Base-by-base conservation (phyloP, 148 eudicot genomes). In the Arbutus unedo region DNA sequence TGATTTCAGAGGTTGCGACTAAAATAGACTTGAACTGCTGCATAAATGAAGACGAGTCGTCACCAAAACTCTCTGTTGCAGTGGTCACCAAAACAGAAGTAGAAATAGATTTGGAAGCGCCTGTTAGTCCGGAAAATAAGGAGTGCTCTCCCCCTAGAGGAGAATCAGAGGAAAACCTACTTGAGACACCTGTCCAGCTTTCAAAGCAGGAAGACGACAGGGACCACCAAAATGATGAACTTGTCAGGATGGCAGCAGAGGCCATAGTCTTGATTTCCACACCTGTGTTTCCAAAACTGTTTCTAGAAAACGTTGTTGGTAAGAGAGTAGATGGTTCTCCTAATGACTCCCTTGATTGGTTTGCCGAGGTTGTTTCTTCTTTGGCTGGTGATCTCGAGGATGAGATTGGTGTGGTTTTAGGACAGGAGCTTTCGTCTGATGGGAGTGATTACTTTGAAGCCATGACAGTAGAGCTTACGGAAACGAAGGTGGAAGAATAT, bases 111-210 rank as follows among this genome's bases (percentile, higher is more conserved):
- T 82, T 90, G 77, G 90, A 91, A 87, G 88, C 86, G 56, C 89
- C 92, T 41, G 73, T 85, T 51, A 89, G 90, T 88, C 92, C 89
- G 56, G 90, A 92, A 87, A 88, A 88, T 54, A 87, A 90, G 87
- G 92, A 92, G 76, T 13, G 82, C 60, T 81, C 87, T 9, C 92
- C 89, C 5, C 90, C 89, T 77, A 87, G 90, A 79, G 84, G 90
- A 81, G 81, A 86, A 70, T 87, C 88, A 0, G 91, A 88, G 81
- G 90, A 91, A 47, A 82, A 81, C 83, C 81, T 38, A 67, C 83
- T 78, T 11, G 89, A 79, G 80, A 55, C 70, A 23, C 85, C 77
- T 9, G 3, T 77, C 75, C 38, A 51, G 75, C 6, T 78, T 4
- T 55, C 56, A 19, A 70, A 83, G 47, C 71, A 15, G 43, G 86